phyloP scores from a whole-genome alignment of 1,139 yeast species.

The Saccharomyces pastorianus region DNA sequence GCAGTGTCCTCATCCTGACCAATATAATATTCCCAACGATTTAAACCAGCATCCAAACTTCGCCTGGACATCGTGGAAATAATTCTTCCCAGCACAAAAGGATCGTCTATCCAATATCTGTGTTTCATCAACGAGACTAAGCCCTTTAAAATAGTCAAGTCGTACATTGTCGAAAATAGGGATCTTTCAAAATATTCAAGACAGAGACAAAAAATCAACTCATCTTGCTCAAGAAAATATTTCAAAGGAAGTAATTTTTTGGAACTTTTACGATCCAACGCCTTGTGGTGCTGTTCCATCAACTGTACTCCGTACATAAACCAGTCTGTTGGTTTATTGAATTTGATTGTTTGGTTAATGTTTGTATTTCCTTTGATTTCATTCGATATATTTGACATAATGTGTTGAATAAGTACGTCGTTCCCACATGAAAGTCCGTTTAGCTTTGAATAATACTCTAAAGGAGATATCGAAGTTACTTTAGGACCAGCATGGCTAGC shows the following conservation, averaged over 20 bases:
- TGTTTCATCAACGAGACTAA: not conserved
- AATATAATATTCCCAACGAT: constrained; percentile 18
- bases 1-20: constrained; percentile 12
- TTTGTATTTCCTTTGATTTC: not conserved
- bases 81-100: constrained; percentile 4
- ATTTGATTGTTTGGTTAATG: not conserved
- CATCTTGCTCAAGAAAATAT: not conserved
- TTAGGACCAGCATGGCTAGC: not conserved
- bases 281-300: not conserved
- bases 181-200: constrained; percentile 3
- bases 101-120: not conserved
- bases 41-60: constrained; percentile 10
- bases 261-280: not conserved
- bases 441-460: not conserved
- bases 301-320: not conserved
- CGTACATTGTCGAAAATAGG: constrained; percentile 6
- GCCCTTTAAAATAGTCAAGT: not conserved
- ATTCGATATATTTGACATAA: not conserved
- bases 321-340: not conserved
- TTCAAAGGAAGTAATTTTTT: not conserved
- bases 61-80: constrained; percentile 4
- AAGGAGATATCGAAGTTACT: not conserved
- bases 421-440: not conserved
- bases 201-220: not conserved
- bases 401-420: not conserved